Evolutionary conservation across 306 rosid genomes (phyloP).

Genomic region (Datisca glomerata): DNA sequence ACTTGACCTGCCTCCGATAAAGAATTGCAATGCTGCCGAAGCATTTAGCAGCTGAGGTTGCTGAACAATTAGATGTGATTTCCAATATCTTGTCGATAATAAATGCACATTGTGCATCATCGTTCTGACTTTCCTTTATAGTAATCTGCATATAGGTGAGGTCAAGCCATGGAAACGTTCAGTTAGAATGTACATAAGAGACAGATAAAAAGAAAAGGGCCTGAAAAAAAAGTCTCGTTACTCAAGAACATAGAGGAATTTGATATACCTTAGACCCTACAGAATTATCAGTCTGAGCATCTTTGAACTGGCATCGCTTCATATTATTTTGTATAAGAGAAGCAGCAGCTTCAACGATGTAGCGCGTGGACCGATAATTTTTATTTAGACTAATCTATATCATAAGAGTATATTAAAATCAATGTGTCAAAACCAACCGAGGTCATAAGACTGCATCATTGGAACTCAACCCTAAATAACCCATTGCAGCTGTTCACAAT

Average conservation of each 20-base stretch:
- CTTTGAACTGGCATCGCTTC: constrained; percentile 53
- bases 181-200: too few relatives aligned
- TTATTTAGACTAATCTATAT: constrained; percentile 74
- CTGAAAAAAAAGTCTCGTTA: too few relatives aligned
- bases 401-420: constrained; percentile 15
- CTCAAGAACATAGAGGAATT: too few relatives aligned
- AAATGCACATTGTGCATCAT: constrained; percentile 82
- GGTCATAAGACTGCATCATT: too few relatives aligned
- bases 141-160: constrained; percentile 35
- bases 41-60: constrained; percentile 35
- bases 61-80: constrained; percentile 33
- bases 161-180: background rate
- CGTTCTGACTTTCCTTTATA: constrained; percentile 78
- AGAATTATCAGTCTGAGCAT: constrained; percentile 72
- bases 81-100: constrained; percentile 81
- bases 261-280: constrained; percentile 71
- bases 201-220: too few relatives aligned
- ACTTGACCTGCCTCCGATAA: constrained; percentile 88
- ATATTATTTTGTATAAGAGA: constrained; percentile 64
- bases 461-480: background rate
- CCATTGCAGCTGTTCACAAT: background rate
- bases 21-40: constrained; percentile 74
- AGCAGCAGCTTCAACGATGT: constrained; percentile 88
- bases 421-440: too few relatives aligned
- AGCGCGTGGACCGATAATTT: constrained; percentile 90